A percentile compares a stretch with the other conserved stretches of the same genome.
phyloP scores from a whole-genome alignment of 2,329 filamentous ascomycete genomes.

The Neodidymelliopsis sp. region DNA sequence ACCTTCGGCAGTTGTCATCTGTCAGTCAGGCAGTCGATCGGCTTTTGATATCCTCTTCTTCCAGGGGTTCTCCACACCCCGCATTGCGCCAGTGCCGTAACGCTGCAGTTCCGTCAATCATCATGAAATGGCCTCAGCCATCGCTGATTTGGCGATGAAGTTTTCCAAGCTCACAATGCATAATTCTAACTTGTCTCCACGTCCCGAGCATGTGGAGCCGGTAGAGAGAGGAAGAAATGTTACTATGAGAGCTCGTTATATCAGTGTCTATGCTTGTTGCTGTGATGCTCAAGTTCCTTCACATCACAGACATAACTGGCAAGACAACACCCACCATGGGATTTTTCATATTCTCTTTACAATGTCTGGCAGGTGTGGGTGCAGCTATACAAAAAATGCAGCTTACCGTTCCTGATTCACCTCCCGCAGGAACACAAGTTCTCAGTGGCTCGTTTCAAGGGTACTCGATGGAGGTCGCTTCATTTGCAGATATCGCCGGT shows the following conservation, averaged over 20 bases:
- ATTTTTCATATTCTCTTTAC: neutral
- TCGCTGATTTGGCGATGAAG: neutral
- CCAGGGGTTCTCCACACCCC: slow-evolving; percentile 6
- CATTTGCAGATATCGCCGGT: slow-evolving; percentile 24
- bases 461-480: slow-evolving; percentile 27
- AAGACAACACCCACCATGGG: neutral
- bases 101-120: slow-evolving; percentile 1
- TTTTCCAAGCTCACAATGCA: neutral
- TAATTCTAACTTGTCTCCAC: slow-evolving; percentile 1
- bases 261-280: neutral
- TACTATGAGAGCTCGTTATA: neutral
- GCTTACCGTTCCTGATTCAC: slow-evolving; percentile 13
- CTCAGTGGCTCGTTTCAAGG: slow-evolving; percentile 22
- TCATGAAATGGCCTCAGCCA: too few relatives aligned
- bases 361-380: neutral
- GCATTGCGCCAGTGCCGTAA: slow-evolving; percentile 2
- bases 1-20: neutral
- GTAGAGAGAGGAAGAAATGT: neutral
- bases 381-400: slow-evolving; percentile 1
- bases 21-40: neutral
- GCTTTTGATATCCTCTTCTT: neutral
- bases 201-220: slow-evolving; percentile 11
- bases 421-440: slow-evolving; percentile 17
- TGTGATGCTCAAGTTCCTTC: neutral
- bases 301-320: neutral